Evolutionary conservation across 2,329 filamentous ascomycete species (phyloP).

Genomic region (Aspergillus terreus): DNA sequence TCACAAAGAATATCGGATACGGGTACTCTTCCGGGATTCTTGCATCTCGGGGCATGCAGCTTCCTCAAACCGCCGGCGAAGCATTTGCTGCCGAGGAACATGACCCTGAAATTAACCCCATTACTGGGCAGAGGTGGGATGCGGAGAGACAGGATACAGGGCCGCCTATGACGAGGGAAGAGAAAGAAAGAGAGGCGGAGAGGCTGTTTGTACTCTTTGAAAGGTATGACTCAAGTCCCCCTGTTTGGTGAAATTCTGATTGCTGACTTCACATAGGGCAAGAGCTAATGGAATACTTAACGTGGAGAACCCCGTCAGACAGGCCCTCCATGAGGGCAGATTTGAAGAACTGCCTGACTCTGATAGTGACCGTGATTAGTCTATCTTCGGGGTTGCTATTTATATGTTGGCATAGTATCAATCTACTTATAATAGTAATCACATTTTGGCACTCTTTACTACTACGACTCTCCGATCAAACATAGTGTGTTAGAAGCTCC

Average conservation of each 20-base stretch:
- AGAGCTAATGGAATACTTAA: constrained; percentile 72
- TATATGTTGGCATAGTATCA: neutral
- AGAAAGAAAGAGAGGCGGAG: constrained; percentile 90
- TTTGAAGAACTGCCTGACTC: constrained; percentile 66
- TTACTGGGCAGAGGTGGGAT: constrained; percentile 79
- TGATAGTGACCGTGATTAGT: constrained; percentile 28
- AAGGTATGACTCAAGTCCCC: constrained; percentile 48
- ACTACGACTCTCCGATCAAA: no score
- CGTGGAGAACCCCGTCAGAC: constrained; percentile 73
- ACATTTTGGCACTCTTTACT: no score
- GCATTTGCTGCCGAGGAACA: constrained; percentile 41
- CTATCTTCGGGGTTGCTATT: neutral
- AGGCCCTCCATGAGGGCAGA: constrained; percentile 65
- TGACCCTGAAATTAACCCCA: constrained; percentile 62
- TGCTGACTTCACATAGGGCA: constrained; percentile 42
- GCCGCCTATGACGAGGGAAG: constrained; percentile 80
- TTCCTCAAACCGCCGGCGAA: constrained; percentile 65
- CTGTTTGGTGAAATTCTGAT: constrained; percentile 12
- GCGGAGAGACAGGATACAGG: constrained; percentile 57
- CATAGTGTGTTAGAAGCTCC: no score
- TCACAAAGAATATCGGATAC: constrained; percentile 90
- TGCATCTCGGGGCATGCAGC: constrained; percentile 74
- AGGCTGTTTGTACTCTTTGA: constrained; percentile 87
- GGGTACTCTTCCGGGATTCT: constrained; percentile 90
- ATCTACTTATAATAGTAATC: no score